phyloP scores from a whole-genome alignment of 345 rosid genomes.

The Rhodamnia rubescens region DNA sequence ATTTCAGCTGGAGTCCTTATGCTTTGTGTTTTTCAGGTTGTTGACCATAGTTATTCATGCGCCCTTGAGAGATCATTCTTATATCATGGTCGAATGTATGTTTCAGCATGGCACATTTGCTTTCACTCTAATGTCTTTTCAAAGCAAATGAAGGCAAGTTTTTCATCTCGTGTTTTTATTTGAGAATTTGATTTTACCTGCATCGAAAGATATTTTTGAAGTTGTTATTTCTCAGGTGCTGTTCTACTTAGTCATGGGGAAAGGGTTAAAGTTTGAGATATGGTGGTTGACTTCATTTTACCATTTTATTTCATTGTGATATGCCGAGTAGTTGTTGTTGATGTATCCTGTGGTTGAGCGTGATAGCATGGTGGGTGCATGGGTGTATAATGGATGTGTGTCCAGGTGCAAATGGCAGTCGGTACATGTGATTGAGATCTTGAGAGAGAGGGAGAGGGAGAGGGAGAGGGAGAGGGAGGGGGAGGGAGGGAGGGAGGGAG shows the following conservation, averaged over 20 bases:
- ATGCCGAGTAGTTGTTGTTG: not conserved
- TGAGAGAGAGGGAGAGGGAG: too few relatives aligned
- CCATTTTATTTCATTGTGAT: not conserved
- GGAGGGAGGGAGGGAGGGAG: too few relatives aligned
- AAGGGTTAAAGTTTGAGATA: not conserved
- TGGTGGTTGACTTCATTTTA: not conserved
- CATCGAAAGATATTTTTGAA: not conserved
- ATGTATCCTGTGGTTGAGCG: not conserved
- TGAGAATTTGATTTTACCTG: not conserved
- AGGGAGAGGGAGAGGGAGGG: too few relatives aligned
- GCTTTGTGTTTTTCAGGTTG: conserved; percentile 42
- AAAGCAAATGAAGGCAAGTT: conserved; percentile 93
- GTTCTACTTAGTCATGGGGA: not conserved
- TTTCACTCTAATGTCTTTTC: conserved; percentile 98
- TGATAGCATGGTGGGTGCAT: not conserved
- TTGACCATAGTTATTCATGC: conserved; percentile 85
- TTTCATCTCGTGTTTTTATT: not conserved
- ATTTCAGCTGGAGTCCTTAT: conserved; percentile 3
- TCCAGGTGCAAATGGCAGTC: too few relatives aligned
- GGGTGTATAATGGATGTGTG: too few relatives aligned
- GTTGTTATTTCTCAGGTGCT: not conserved
- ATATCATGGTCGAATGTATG: conserved; percentile 98
- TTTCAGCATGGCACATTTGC: conserved; percentile 97
- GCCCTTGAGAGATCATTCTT: conserved; percentile 97
- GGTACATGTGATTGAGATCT: too few relatives aligned